phyloP scores from a whole-genome alignment of 176 grass and related monocot genomes.

The Eleusine coracana region DNA sequence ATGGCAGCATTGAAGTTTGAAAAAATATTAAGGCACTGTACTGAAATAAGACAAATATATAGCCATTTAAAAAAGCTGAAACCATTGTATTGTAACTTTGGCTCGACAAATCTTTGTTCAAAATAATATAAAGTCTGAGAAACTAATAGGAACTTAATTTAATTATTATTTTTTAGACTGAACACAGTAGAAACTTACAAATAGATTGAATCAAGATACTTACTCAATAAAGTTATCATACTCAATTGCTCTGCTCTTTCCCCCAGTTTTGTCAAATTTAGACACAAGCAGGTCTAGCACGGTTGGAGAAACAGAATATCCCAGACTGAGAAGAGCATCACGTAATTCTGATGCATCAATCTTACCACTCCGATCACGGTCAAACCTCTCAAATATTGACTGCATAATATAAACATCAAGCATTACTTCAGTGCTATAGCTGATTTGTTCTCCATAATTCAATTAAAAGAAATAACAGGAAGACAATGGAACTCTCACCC shows the following conservation, averaged over 20 bases:
- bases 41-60: too few relatives aligned
- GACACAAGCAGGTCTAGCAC: conserved; percentile 89
- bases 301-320: conserved; percentile 79
- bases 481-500: conserved; percentile 50
- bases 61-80: too few relatives aligned
- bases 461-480: background rate
- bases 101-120: too few relatives aligned
- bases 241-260: conserved; percentile 80
- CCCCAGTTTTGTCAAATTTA: conserved; percentile 96
- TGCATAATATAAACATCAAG: conserved; percentile 40
- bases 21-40: too few relatives aligned
- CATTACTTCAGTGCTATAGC: background rate
- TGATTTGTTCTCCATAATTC: background rate
- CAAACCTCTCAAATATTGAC: conserved; percentile 93
- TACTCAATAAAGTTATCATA: conserved; percentile 99
- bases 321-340: conserved; percentile 89
- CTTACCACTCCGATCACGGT: conserved; percentile 89
- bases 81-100: too few relatives aligned
- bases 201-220: conserved; percentile 28
- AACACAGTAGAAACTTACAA: too few relatives aligned
- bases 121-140: too few relatives aligned
- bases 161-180: too few relatives aligned
- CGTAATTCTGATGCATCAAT: conserved; percentile 81
- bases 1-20: too few relatives aligned
- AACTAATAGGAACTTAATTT: too few relatives aligned